phyloP scores from a whole-genome alignment of 1,284 basidiomycete genomes.

The Singerocomus inundabilis region DNA sequence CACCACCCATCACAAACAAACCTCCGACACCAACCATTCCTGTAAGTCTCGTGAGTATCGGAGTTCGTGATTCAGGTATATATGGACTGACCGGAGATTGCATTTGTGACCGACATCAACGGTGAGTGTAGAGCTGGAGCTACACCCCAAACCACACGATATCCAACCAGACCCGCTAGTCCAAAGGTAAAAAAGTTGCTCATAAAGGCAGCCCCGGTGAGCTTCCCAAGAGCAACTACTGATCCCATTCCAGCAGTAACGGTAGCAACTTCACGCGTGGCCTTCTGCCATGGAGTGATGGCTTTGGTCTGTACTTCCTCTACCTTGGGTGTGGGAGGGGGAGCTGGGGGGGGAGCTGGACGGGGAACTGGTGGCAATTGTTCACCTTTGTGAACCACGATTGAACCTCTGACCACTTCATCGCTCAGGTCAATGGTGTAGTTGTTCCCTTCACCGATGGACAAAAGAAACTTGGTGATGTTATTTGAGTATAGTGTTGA shows the following conservation, averaged over 20 bases:
- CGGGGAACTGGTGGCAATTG: constrained; percentile 67
- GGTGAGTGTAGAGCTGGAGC: constrained; percentile 82
- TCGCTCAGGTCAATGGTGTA: constrained; percentile 73
- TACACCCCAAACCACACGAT: constrained; percentile 86
- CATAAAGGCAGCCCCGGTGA: constrained; percentile 80
- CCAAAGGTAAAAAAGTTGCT: constrained; percentile 83
- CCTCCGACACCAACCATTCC: constrained; percentile 83
- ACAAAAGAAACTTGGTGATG: constrained; percentile 83
- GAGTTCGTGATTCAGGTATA: background rate
- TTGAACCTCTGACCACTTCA: constrained; percentile 79
- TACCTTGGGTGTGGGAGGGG: constrained; percentile 50
- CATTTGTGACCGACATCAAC: constrained; percentile 83
- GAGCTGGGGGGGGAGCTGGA: constrained; percentile 56
- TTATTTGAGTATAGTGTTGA: constrained; percentile 88
- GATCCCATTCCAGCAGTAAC: constrained; percentile 76
- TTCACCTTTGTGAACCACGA: constrained; percentile 69
- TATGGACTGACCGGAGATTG: constrained; percentile 57
- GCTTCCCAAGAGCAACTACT: constrained; percentile 69
- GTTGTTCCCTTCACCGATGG: constrained; percentile 62
- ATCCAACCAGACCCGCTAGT: constrained; percentile 77
- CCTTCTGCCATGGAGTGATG: constrained; percentile 82
- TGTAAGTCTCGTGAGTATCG: constrained; percentile 18
- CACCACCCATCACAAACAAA: constrained; percentile 85
- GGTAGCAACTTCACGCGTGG: constrained; percentile 65
- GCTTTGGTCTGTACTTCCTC: constrained; percentile 56